These are phyloP conservation scores for Neurospora sublineolata DNA, from an alignment of 495 filamentous ascomycete species.

Conservation along the genomic window DNA sequence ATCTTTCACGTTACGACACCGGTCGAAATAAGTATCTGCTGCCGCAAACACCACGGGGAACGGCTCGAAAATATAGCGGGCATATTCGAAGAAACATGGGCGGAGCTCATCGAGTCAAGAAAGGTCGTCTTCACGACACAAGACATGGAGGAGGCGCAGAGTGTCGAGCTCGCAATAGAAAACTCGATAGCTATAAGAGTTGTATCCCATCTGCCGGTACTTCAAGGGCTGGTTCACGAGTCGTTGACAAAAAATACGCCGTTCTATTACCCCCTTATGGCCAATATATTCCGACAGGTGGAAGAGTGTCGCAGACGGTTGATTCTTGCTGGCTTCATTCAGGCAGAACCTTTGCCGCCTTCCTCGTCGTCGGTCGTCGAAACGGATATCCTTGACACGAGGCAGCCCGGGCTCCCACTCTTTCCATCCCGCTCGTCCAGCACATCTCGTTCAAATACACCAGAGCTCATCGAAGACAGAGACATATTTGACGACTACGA, in stretches of 20 bases:
- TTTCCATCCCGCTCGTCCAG: not conserved
- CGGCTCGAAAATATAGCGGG: not conserved
- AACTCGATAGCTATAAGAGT: not conserved
- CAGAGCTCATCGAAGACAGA: not conserved
- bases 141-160: not conserved
- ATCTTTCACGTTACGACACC: not conserved
- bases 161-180: not conserved
- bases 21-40: not conserved
- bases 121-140: not conserved
- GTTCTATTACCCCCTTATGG: not conserved
- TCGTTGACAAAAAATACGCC: not conserved
- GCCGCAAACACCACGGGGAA: not conserved
- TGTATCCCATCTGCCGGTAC: not conserved
- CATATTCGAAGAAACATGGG: not conserved
- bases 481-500: not conserved
- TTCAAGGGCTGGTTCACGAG: not conserved
- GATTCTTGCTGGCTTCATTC: not conserved
- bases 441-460: not conserved
- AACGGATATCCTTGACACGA: not conserved
- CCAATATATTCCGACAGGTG: not conserved
- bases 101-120: not conserved
- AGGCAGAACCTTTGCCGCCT: not conserved
- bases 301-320: not conserved
- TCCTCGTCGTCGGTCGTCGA: not conserved
- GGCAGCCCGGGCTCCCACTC: not conserved